Evolutionary conservation across 2,329 filamentous ascomycete species (phyloP), one percentile per base, ranked within the genome.

Genomic region (Hortaea sp.): DNA sequence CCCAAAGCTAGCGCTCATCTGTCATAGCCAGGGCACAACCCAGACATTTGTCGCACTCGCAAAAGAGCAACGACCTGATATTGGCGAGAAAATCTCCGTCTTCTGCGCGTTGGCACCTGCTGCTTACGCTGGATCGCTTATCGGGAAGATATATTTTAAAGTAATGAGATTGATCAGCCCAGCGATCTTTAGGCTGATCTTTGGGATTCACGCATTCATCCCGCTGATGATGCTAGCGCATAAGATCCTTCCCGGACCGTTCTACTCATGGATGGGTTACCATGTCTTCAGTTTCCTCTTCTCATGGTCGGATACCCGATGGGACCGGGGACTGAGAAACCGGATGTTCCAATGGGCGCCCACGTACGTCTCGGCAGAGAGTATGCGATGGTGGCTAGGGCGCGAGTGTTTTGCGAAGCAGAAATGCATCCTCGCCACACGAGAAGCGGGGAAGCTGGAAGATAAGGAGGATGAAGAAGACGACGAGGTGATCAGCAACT

Each of bases 321-420:
- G 90, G 90, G 90, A 95, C 52, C 78, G 81, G 6, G 86, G 75
- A 5, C 68, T 95, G 10, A 75, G 85, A 48, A 70, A 87, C 60
- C 81, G 90, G 38, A 84, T 94, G 76, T 95, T 97, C 63, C 87
- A 92, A 58, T 95, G 94, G 55, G 81, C 88, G 0, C 90, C 90
- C 1, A 87, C 94, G 0, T 94, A 94, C 58, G 87, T 95, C 43
- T 88, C 82, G 56, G 78, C 87, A 1, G 88, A 95, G 67, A 84
- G 81, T 48, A 95, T 95, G 87, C 76, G 87, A 5, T 97, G 90
- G 90, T 95, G 90, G 90, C 75, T 95, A 0, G 90, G 89, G 0
- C 72, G 82, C 4, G 87, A 92, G 57, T 88, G 88, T 55, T 95
- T 94, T 59, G 83, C 79, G 28, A 80, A 75, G 56, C 87, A 95